Percentiles rank a stretch among this genome's conserved stretches.
Conservation (phyloP, 768 basidiomycete genomes). For the Ephemerocybe angulata region DNA sequence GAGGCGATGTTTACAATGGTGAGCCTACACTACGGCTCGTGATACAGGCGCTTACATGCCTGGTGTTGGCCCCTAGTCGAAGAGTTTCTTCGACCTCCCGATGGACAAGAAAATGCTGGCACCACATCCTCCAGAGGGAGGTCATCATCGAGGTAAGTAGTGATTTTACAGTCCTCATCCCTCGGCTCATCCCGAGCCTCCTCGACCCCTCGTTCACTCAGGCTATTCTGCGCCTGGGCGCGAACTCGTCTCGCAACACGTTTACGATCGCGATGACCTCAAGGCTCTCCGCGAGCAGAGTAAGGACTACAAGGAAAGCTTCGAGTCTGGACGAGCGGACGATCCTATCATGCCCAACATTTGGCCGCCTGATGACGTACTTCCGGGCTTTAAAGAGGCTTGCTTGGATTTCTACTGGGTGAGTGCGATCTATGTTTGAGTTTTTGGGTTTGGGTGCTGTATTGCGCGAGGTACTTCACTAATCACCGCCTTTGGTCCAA, state of each 20-base stretch:
- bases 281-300: constrained; percentile 24
- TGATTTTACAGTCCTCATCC: constrained; percentile 6
- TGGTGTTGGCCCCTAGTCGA: constrained; percentile 25
- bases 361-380: constrained; percentile 49
- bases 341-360: constrained; percentile 48
- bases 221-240: constrained; percentile 37
- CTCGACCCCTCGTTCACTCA: constrained; percentile 10
- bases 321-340: constrained; percentile 52
- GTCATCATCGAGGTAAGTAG: constrained; percentile 40
- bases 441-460: constrained; percentile 10
- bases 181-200: neutral
- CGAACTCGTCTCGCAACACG: constrained; percentile 37
- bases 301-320: constrained; percentile 49
- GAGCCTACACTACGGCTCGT: neutral
- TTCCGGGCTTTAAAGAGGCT: constrained; percentile 52
- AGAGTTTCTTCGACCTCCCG: constrained; percentile 35
- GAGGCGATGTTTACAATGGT: constrained; percentile 43
- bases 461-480: neutral
- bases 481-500: neutral
- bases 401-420: constrained; percentile 52
- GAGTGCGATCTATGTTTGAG: constrained; percentile 18
- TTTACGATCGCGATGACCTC: constrained; percentile 30
- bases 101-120: constrained; percentile 39
- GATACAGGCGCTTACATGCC: neutral
- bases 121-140: constrained; percentile 42